These are phyloP conservation scores for Marasmius oreades DNA, from an alignment of 1,284 basidiomycete genomes.

Conservation along the genomic window DNA sequence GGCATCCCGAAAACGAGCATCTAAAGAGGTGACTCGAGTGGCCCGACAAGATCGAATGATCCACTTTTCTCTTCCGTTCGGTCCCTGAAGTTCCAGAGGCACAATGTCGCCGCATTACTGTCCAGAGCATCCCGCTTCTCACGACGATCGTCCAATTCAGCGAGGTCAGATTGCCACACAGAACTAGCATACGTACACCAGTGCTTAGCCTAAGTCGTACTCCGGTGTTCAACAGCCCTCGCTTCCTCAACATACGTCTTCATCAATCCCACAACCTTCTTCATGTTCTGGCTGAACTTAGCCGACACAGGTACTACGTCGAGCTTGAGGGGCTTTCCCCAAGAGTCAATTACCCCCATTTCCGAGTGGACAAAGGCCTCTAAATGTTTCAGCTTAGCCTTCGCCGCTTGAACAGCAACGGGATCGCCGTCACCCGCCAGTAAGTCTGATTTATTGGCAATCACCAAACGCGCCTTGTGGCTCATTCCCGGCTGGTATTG, in stretches of 20 bases:
- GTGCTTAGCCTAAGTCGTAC: too few species aligned
- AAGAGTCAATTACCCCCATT: constrained; percentile 35
- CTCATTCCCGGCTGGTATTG: constrained; percentile 82
- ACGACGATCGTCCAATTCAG: too few species aligned
- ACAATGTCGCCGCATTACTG: too few species aligned
- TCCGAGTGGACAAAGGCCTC: constrained; percentile 52
- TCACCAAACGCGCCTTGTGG: constrained; percentile 71
- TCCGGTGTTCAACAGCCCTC: constrained; percentile 10
- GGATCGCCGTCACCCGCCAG: constrained; percentile 48
- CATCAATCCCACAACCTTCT: constrained; percentile 62
- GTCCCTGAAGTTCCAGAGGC: too few species aligned
- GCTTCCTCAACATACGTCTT: constrained; percentile 64
- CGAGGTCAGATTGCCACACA: too few species aligned
- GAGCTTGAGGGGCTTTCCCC: constrained; percentile 33
- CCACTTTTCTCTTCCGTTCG: too few species aligned
- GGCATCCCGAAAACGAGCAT: too few species aligned
- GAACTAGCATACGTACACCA: too few species aligned
- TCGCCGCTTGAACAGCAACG: constrained; percentile 49
- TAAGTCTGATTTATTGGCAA: constrained; percentile 94
- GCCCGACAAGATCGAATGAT: too few species aligned
- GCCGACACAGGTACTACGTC: constrained; percentile 79
- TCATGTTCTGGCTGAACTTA: constrained; percentile 78
- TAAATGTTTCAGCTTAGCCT: constrained; percentile 51
- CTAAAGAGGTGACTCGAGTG: too few species aligned
- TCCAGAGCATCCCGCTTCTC: too few species aligned